phyloP scores from a whole-genome alignment of 352 stramenopile genomes.

The Globisporangium viniferum region DNA sequence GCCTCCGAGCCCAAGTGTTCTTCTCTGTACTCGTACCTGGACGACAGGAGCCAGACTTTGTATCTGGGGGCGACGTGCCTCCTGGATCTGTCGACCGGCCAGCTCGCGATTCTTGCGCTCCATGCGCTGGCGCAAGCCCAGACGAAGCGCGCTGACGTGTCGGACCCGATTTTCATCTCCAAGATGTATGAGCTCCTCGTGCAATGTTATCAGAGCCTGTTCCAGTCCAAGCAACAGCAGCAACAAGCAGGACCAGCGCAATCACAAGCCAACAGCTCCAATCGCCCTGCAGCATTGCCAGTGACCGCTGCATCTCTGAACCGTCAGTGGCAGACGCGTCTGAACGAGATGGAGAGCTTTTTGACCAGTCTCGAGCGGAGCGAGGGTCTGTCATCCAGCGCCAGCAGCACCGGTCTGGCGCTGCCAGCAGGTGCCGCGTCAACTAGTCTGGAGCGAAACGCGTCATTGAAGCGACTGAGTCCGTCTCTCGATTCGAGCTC shows the following conservation, averaged over 20 bases:
- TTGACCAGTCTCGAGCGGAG: slow-evolving; percentile 27
- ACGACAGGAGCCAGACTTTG: slow-evolving; percentile 24
- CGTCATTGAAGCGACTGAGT: not conserved
- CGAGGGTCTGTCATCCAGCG: not conserved
- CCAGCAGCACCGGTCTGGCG: not conserved
- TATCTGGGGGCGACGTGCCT: slow-evolving; percentile 33
- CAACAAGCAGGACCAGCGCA: not conserved
- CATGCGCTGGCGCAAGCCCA: slow-evolving; percentile 42
- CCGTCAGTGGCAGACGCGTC: slow-evolving; percentile 36
- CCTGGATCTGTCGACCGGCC: slow-evolving; percentile 37
- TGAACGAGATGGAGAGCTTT: slow-evolving; percentile 55
- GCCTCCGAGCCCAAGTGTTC: not conserved
- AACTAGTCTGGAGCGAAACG: slow-evolving; percentile 5
- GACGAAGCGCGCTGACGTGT: slow-evolving; percentile 34
- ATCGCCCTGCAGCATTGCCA: not conserved
- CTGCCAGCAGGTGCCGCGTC: not conserved
- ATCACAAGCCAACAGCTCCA: not conserved
- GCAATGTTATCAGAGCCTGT: slow-evolving; percentile 63
- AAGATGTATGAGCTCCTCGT: slow-evolving; percentile 49
- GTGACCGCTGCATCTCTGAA: not conserved
- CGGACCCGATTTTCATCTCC: slow-evolving; percentile 45
- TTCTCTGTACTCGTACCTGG: slow-evolving; percentile 8
- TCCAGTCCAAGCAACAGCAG: slow-evolving; percentile 23
- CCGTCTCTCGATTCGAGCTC: slow-evolving; percentile 14
- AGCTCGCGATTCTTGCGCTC: slow-evolving; percentile 52